A percentile compares a stretch with the other conserved stretches of the same genome.
These are phyloP conservation scores for Arachis hypogaea DNA, from an alignment of 306 rosid genomes.

Conservation along the genomic window DNA sequence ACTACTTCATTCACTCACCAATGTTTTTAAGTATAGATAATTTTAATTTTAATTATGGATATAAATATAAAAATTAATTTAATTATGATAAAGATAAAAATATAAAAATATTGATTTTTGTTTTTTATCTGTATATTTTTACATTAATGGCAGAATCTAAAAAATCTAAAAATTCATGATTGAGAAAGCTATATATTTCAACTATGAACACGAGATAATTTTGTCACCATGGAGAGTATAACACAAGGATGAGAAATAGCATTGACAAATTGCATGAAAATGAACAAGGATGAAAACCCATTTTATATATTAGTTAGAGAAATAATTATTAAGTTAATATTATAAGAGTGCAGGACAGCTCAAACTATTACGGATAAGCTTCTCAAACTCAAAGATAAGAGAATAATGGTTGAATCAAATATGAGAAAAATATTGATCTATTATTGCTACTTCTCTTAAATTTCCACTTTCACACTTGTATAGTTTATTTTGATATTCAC, in stretches of 20 bases:
- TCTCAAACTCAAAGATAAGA: not conserved
- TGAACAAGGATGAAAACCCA: not conserved
- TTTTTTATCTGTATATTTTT: too few relatives aligned
- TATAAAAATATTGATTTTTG: too few relatives aligned
- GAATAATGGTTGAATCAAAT: not conserved
- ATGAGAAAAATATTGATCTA: not conserved
- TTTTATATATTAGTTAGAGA: constrained; percentile 1
- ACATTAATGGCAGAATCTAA: too few relatives aligned
- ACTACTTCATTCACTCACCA: not conserved
- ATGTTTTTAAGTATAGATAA: too few relatives aligned
- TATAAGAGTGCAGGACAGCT: not conserved
- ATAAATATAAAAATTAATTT: too few relatives aligned
- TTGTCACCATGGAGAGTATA: not conserved
- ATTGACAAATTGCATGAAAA: not conserved
- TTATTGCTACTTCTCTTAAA: not conserved
- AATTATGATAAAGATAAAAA: too few relatives aligned
- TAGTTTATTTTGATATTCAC: not conserved
- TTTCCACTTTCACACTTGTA: not conserved
- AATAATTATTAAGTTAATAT: not conserved
- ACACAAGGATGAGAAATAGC: not conserved
- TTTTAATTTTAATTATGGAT: too few relatives aligned
- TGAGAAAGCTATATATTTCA: not conserved
- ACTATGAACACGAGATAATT: not conserved
- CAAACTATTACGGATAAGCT: not conserved
- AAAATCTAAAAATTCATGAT: not conserved